phyloP scores from a whole-genome alignment of 768 basidiomycete genomes.

The Pleurotus giganteus region DNA sequence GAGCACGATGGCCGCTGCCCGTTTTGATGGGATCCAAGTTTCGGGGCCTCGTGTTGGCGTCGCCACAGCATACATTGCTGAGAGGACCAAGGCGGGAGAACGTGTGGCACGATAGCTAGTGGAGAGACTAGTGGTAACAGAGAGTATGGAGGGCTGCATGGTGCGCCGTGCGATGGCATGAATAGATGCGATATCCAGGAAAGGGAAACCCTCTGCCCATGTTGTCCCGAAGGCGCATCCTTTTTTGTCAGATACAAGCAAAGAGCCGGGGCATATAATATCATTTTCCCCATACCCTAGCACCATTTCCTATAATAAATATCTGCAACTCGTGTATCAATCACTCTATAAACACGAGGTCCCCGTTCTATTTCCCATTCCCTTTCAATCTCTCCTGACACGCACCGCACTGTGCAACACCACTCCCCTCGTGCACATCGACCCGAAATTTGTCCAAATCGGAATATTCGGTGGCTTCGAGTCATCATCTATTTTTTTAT shows the following conservation, averaged over 20 bases:
- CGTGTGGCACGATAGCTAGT: background rate
- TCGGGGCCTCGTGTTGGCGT: background rate
- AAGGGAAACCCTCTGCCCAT: background rate
- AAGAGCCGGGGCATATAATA: no score
- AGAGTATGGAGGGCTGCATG: background rate
- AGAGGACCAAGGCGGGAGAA: background rate
- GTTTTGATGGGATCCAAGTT: no score
- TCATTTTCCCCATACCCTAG: no score
- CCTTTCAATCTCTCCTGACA: background rate
- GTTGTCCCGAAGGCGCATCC: background rate
- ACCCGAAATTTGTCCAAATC: constrained; percentile 7
- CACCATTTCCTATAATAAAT: no score
- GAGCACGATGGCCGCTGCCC: no score
- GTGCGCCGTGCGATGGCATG: background rate
- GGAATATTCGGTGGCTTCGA: constrained; percentile 11
- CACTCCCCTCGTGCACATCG: background rate
- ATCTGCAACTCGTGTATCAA: no score
- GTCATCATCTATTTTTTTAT: constrained; percentile 5
- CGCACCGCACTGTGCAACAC: background rate
- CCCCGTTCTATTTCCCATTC: constrained; percentile 6
- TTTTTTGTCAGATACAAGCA: no score
- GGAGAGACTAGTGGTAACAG: background rate
- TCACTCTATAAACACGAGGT: no score
- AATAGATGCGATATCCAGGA: background rate
- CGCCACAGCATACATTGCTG: background rate